Evolutionary conservation across 1,284 basidiomycete genomes (phyloP).

Genomic region (Ustilago curta): DNA sequence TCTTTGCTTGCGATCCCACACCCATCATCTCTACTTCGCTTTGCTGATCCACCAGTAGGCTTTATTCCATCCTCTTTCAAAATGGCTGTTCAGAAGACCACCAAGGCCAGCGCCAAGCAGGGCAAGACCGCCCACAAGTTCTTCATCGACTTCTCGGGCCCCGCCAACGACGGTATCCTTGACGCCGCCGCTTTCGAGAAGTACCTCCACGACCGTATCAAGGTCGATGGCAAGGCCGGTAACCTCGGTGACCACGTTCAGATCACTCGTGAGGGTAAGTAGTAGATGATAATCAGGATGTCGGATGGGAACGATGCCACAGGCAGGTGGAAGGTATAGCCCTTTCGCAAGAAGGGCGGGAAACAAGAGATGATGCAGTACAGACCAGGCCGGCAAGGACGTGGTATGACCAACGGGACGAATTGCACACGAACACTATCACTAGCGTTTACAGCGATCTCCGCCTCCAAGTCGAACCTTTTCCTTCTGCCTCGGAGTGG

Average conservation of each 20-base stretch:
- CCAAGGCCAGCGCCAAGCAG: slow-evolving; percentile 64
- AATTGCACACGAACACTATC: neutral
- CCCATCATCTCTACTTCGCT: slow-evolving; percentile 46
- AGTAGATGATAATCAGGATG: slow-evolving; percentile 33
- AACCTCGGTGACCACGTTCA: slow-evolving; percentile 73
- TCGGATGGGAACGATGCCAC: neutral
- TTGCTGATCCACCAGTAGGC: slow-evolving; percentile 60
- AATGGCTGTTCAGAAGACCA: slow-evolving; percentile 64
- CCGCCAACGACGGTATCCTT: slow-evolving; percentile 88
- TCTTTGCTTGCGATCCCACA: neutral
- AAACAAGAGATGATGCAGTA: neutral
- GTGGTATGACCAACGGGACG: neutral
- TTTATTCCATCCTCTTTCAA: slow-evolving; percentile 26
- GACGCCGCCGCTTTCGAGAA: slow-evolving; percentile 91
- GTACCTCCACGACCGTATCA: slow-evolving; percentile 93
- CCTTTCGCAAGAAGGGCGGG: neutral
- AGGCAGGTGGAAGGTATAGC: neutral
- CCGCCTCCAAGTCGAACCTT: neutral
- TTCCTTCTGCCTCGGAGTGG: neutral
- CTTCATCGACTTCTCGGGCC: slow-evolving; percentile 92
- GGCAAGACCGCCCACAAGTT: slow-evolving; percentile 88
- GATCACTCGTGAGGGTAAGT: slow-evolving; percentile 70
- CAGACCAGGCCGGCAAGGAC: neutral
- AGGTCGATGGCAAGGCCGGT: slow-evolving; percentile 78
- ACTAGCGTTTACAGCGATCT: neutral